phyloP scores from a whole-genome alignment of 345 rosid genomes.

The Aquilaria yunnanensis region DNA sequence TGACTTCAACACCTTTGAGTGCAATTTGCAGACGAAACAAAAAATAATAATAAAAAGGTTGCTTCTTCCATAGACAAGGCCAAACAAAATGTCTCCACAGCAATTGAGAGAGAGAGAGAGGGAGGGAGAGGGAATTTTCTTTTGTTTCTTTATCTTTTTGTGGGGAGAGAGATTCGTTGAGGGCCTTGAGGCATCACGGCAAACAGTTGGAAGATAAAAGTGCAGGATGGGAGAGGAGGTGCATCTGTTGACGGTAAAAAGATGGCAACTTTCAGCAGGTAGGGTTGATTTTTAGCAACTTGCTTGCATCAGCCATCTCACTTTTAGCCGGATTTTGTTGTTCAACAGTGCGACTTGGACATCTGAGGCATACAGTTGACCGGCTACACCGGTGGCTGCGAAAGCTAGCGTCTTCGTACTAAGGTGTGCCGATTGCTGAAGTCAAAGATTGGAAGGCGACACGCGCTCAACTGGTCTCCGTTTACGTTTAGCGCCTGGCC shows the following conservation, averaged over 20 bases:
- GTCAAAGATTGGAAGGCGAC: slow-evolving; percentile 5
- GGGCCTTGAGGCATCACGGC: background rate
- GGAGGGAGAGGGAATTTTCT: background rate
- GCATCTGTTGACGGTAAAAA: background rate
- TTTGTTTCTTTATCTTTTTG: background rate
- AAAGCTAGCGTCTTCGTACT: background rate
- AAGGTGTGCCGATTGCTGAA: background rate
- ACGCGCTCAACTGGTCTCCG: slow-evolving; percentile 1
- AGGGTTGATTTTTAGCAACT: too few species aligned
- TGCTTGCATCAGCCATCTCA: too few species aligned
- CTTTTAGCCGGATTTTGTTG: too few species aligned
- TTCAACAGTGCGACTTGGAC: background rate
- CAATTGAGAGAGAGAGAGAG: background rate
- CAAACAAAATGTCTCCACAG: too few species aligned
- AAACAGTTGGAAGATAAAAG: slow-evolving; percentile 6
- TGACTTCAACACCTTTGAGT: slow-evolving; percentile 38
- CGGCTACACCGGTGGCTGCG: slow-evolving; percentile 3
- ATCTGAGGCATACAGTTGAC: background rate
- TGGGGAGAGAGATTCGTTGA: background rate
- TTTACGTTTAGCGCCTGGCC: background rate
- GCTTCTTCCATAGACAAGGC: background rate
- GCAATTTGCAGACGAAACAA: background rate
- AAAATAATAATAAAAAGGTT: background rate
- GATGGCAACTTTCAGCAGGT: background rate
- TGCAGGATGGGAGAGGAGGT: background rate